Evolutionary conservation across 2,329 filamentous ascomycete species (phyloP), one percentile per base, ranked within the genome.

Genomic region (Aspergillus sp.): DNA sequence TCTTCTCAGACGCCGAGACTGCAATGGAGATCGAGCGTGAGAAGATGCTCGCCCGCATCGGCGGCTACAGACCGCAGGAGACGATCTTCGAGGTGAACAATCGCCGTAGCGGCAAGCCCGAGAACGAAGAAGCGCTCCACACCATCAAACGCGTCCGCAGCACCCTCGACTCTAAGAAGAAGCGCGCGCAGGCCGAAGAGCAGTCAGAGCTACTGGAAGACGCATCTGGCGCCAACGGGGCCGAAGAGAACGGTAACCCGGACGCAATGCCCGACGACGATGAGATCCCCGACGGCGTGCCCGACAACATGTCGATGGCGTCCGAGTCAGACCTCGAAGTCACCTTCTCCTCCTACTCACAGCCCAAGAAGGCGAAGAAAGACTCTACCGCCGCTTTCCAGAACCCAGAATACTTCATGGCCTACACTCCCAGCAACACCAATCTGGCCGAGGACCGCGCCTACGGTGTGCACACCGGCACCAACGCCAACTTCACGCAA

Each of bases 41-140:
- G 45, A 86, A 88, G 47, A 96, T 99, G 89, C 78, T 99, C 25
- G 90, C 91, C 29, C 84, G 87, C 53, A 90, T 99, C 52, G 92
- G 90, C 63, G 88, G 88, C 2, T 99, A 94, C 75, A 85, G 90
- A 62, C 94, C 95, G 0, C 81, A 87, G 41, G 94, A 99, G 72
- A 97, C 93, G 0, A 90, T 99, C n/a, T 99, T 99, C 63, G 94
- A 99, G 71, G 87, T 97, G 57, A 88, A 89, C 58, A 89, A 89
- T 5, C 85, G 87, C 61, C 83, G 86, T 55, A 88, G 86, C 36
- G 87, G 88, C 59, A 79, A 81, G 88, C 66, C 82, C 87, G 64
- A 83, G 83, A 68, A 87, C 81, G 69, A 91, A 88, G 54, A 87
- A 81, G 49, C 86, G 79, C 43, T 84, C 76, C 68, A 81, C 42